A percentile compares a stretch with the other conserved stretches of the same genome.
Conservation (phyloP, 208 protist genomes). For the Crithidia thermophila region DNA sequence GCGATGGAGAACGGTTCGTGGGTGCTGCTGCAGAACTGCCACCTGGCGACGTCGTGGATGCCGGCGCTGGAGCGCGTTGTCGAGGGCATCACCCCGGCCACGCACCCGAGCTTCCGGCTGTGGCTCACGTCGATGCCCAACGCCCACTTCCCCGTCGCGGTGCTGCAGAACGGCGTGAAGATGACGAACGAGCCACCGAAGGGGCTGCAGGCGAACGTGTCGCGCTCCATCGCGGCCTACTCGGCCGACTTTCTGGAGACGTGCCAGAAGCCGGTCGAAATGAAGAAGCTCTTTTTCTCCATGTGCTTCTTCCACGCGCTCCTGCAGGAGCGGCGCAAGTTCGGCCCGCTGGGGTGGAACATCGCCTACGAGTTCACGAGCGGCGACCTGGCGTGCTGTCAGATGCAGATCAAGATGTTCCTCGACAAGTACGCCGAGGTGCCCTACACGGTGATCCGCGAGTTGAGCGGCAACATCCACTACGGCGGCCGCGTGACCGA, state of each 20-base stretch:
- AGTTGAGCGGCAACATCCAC: slow-evolving; percentile 97
- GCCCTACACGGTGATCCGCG: slow-evolving; percentile 97
- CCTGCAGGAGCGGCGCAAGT: slow-evolving; percentile 98
- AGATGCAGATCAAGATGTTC: slow-evolving; percentile 95
- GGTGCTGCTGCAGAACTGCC: slow-evolving; percentile 98
- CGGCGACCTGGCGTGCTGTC: slow-evolving; percentile 95
- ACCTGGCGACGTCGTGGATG: slow-evolving; percentile 98
- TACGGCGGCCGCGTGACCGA: slow-evolving; percentile 99
- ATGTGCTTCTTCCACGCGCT: slow-evolving; percentile 98
- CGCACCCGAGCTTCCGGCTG: slow-evolving; percentile 97
- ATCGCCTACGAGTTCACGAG: slow-evolving; percentile 98
- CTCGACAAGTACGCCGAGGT: slow-evolving; percentile 96
- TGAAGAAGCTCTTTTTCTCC: slow-evolving; percentile 97
- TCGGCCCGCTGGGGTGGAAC: slow-evolving; percentile 99
- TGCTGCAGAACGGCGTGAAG: slow-evolving; percentile 99
- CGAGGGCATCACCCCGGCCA: slow-evolving; percentile 80
- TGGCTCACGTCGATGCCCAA: slow-evolving; percentile 99
- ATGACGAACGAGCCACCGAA: slow-evolving; percentile 99
- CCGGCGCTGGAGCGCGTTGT: slow-evolving; percentile 96
- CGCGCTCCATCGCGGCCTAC: slow-evolving; percentile 88
- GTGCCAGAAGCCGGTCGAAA: slow-evolving; percentile 87
- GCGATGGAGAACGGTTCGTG: slow-evolving; percentile 96
- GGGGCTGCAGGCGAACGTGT: slow-evolving; percentile 96
- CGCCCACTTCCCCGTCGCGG: slow-evolving; percentile 96
- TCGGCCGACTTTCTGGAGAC: slow-evolving; percentile 85